phyloP scores from a whole-genome alignment of 2,329 filamentous ascomycete genomes.

The Tetracladium maxilliforme region DNA sequence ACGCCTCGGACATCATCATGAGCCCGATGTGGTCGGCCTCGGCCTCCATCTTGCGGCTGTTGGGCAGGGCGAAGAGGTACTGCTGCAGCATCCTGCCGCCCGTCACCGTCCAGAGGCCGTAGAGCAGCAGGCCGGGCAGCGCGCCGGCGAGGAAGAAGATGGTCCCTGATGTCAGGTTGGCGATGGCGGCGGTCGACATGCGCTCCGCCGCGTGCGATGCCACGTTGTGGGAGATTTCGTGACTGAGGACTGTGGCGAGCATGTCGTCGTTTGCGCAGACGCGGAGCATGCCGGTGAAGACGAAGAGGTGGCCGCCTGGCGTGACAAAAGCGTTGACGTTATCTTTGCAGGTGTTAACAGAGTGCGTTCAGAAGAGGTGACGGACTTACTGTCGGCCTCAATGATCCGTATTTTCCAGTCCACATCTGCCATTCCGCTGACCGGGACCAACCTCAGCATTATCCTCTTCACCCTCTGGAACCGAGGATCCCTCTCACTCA shows the following conservation, averaged over 20 bases:
- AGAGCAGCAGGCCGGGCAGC: constrained; percentile 11
- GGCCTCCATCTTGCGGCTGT: constrained; percentile 47
- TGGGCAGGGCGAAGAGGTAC: neutral
- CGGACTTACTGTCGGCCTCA: constrained; percentile 35
- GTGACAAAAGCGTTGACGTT: constrained; percentile 64
- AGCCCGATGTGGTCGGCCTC: constrained; percentile 73
- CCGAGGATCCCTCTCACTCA: constrained; percentile 44
- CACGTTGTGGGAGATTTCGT: constrained; percentile 68
- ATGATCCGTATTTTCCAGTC: constrained; percentile 66
- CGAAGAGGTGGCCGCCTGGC: constrained; percentile 68
- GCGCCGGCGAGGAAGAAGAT: constrained; percentile 16
- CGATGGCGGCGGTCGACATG: constrained; percentile 22
- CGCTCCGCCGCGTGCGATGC: constrained; percentile 55
- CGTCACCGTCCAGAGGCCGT: too few relatives aligned
- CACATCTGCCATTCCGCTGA: constrained; percentile 39
- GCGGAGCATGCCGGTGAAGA: constrained; percentile 59
- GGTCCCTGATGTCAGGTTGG: constrained; percentile 19
- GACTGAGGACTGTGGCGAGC: constrained; percentile 61
- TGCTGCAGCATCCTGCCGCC: constrained; percentile 6
- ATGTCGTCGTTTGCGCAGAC: constrained; percentile 52
- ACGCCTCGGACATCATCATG: constrained; percentile 72
- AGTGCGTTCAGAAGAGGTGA: neutral
- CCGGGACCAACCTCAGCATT: constrained; percentile 50
- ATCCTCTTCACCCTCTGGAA: constrained; percentile 43
- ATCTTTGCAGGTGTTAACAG: constrained; percentile 4